Conservation (phyloP, 176 grass and related monocot genomes). For the Oryza nivara region DNA sequence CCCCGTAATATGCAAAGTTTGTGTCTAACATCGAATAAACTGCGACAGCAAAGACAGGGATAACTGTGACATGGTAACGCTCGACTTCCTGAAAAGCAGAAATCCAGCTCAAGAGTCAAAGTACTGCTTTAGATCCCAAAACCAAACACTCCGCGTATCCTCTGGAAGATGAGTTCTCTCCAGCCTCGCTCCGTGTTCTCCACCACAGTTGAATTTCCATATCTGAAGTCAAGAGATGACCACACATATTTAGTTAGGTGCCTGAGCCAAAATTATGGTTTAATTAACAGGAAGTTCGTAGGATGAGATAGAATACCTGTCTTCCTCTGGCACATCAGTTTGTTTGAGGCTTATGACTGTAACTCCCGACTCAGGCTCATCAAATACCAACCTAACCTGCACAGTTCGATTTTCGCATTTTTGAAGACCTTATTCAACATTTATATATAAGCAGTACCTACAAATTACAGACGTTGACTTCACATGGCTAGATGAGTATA, state of each 20-base stretch:
- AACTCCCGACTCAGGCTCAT: slow-evolving; percentile 83
- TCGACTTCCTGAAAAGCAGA: slow-evolving; percentile 37
- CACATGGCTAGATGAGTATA: too few species aligned
- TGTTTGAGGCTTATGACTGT: slow-evolving; percentile 91
- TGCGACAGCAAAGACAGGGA: slow-evolving; percentile 11
- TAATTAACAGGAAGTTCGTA: not conserved
- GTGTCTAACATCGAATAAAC: not conserved
- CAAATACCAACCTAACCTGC: slow-evolving; percentile 84
- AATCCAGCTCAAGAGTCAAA: slow-evolving; percentile 16
- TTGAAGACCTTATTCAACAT: not conserved
- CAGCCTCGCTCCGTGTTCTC: slow-evolving; percentile 97
- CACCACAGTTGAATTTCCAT: slow-evolving; percentile 90
- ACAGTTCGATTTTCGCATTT: slow-evolving; percentile 26
- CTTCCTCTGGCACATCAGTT: slow-evolving; percentile 93
- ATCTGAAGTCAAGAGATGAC: slow-evolving; percentile 44
- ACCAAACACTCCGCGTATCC: slow-evolving; percentile 90
- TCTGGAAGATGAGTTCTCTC: slow-evolving; percentile 95
- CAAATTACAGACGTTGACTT: not conserved
- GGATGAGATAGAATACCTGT: slow-evolving; percentile 55
- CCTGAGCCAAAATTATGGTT: not conserved
- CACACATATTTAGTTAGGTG: not conserved
- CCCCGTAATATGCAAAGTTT: slow-evolving; percentile 18
- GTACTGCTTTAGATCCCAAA: slow-evolving; percentile 68
- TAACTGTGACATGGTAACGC: slow-evolving; percentile 5
- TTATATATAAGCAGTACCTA: not conserved